Percentiles rank a stretch among this genome's conserved stretches.
phyloP scores from a whole-genome alignment of 169 alveolate genomes.

The Babesia divergens region DNA sequence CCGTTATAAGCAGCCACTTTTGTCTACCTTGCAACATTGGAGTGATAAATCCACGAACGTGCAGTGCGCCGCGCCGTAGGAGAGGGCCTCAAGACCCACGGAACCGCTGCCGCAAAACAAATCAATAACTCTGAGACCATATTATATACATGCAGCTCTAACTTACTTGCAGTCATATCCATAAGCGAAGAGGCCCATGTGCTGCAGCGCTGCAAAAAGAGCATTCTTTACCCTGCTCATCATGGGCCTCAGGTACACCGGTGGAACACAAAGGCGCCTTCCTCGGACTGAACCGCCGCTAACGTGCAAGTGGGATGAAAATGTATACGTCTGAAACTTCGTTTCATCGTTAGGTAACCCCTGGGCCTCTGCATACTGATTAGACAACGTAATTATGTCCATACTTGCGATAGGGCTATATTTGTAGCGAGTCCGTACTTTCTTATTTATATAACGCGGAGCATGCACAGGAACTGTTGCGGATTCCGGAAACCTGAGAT shows the following conservation, averaged over 20 bases:
- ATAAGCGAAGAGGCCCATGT: constrained; percentile 57
- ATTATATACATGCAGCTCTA: background rate
- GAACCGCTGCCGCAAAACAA: constrained; percentile 80
- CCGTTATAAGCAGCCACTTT: background rate
- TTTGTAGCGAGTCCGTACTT: constrained; percentile 38
- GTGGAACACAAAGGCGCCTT: constrained; percentile 64
- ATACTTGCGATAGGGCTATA: constrained; percentile 47
- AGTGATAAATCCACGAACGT: constrained; percentile 78
- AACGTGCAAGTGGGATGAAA: constrained; percentile 35
- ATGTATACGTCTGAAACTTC: background rate
- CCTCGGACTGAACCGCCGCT: constrained; percentile 69
- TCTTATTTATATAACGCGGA: constrained; percentile 21
- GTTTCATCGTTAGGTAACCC: constrained; percentile 7
- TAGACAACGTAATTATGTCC: background rate
- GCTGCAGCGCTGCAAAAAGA: constrained; percentile 53
- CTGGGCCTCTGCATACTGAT: background rate
- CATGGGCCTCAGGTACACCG: constrained; percentile 73
- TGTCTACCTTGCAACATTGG: constrained; percentile 70
- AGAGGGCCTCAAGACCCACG: constrained; percentile 79
- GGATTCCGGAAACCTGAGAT: constrained; percentile 17
- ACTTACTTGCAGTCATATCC: constrained; percentile 19
- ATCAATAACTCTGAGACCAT: constrained; percentile 66
- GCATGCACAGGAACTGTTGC: constrained; percentile 22
- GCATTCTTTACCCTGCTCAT: constrained; percentile 74
- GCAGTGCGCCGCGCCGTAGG: constrained; percentile 70